These are phyloP conservation scores for Aphanomyces cochlioides DNA, from an alignment of 352 stramenopile genomes.

Conservation along the genomic window DNA sequence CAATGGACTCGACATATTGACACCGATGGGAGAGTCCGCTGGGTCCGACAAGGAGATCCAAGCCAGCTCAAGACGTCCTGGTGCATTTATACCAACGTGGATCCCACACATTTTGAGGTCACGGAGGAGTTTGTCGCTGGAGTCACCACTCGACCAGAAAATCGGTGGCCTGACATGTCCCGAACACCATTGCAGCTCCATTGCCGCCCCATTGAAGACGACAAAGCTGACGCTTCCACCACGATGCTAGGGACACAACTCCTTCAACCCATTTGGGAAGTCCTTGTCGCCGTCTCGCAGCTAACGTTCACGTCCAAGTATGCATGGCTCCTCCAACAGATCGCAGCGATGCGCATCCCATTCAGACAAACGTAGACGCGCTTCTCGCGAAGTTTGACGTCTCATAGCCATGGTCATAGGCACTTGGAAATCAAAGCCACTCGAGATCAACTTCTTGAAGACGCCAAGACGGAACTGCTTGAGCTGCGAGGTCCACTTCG, in stretches of 20 bases:
- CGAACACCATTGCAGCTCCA: background rate
- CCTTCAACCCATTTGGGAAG: slow-evolving; percentile 44
- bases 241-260: slow-evolving; percentile 60
- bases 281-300: slow-evolving; percentile 28
- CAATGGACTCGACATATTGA: slow-evolving; percentile 75
- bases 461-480: slow-evolving; percentile 73
- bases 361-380: slow-evolving; percentile 53
- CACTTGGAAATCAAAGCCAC: slow-evolving; percentile 76
- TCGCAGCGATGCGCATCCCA: slow-evolving; percentile 51
- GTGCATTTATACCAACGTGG: too few species aligned
- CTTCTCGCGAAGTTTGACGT: background rate
- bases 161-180: background rate
- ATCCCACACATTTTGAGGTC: background rate
- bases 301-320: slow-evolving; percentile 78
- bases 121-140: background rate
- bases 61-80: background rate
- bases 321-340: slow-evolving; percentile 77
- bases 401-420: slow-evolving; percentile 17
- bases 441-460: slow-evolving; percentile 66
- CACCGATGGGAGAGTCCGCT: background rate
- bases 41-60: background rate
- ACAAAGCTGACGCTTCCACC: slow-evolving; percentile 41
- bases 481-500: slow-evolving; percentile 72
- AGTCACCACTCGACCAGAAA: background rate
- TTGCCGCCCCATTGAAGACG: slow-evolving; percentile 59